These are phyloP conservation scores for Thielaviopsis cerberus DNA, from an alignment of 2,329 filamentous ascomycete species.

Conservation along the genomic window DNA sequence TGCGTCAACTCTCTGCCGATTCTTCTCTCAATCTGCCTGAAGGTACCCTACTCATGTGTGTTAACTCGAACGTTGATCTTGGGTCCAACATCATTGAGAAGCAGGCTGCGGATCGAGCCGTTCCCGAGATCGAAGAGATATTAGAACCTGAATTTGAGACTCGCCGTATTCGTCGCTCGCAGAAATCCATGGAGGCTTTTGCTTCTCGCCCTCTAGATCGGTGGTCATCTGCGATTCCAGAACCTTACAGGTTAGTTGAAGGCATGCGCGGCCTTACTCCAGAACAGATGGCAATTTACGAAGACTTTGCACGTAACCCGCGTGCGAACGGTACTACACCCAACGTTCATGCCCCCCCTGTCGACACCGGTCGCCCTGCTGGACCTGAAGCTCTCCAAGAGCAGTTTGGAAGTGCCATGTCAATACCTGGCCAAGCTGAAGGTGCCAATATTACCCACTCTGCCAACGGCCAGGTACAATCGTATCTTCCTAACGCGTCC, in stretches of 20 bases:
- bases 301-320: constrained; percentile 81
- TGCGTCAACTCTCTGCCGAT: constrained; percentile 49
- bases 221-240: constrained; percentile 85
- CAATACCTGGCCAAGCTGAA: constrained; percentile 40
- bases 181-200: constrained; percentile 67
- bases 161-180: constrained; percentile 55
- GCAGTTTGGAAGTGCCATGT: constrained; percentile 35
- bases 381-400: constrained; percentile 48
- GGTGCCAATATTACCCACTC: constrained; percentile 37
- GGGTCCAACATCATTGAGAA: constrained; percentile 90
- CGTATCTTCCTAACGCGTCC: neutral
- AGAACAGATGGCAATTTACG: constrained; percentile 88
- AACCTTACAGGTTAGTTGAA: constrained; percentile 75
- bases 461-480: constrained; percentile 29
- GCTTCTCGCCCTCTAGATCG: constrained; percentile 65
- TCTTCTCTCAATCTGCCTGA: constrained; percentile 74
- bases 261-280: constrained; percentile 54
- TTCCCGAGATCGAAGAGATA: constrained; percentile 88
- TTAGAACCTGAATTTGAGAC: constrained; percentile 64
- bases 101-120: constrained; percentile 79
- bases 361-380: constrained; percentile 41
- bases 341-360: constrained; percentile 35
- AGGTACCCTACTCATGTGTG: constrained; percentile 92
- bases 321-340: constrained; percentile 40
- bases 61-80: constrained; percentile 89